Conservation (phyloP, 2,329 filamentous ascomycete genomes). For the Talaromyces sp. region DNA sequence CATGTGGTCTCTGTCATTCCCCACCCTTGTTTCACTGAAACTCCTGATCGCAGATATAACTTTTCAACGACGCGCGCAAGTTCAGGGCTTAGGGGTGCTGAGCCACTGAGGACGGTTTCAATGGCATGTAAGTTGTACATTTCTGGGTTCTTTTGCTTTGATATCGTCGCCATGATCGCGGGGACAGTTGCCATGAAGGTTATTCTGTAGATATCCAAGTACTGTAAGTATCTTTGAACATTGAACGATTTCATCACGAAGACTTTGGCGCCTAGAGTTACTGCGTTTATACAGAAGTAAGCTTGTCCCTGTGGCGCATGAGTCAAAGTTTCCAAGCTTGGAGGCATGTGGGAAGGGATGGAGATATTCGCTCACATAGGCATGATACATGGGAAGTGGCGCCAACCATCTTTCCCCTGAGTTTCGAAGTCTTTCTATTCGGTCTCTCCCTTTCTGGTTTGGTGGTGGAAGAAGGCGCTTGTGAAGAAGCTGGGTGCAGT, state of each 20-base stretch:
- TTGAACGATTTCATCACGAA: not conserved
- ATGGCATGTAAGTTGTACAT: not conserved
- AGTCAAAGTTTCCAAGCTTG: too few relatives aligned
- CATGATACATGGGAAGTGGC: not conserved
- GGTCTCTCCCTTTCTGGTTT: not conserved
- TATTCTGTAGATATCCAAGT: not conserved
- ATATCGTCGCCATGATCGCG: not conserved
- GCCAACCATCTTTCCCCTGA: not conserved
- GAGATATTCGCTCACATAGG: too few relatives aligned
- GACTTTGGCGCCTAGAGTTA: not conserved
- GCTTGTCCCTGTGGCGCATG: not conserved
- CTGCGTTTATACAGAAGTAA: not conserved
- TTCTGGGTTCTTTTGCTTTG: not conserved
- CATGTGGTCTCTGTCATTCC: not conserved
- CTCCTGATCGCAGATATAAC: not conserved
- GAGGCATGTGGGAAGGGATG: too few relatives aligned
- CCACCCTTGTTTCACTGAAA: not conserved
- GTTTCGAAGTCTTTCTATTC: not conserved
- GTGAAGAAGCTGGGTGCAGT: not conserved
- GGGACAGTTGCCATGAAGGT: not conserved
- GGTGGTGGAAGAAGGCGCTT: not conserved
- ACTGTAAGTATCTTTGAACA: not conserved
- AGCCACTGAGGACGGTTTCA: not conserved
- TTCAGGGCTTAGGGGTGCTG: not conserved
- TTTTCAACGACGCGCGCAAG: not conserved